Evolutionary conservation across 176 grass and related monocot species (phyloP), one percentile per base, ranked within the genome.

Genomic region (Chloris gayana): DNA sequence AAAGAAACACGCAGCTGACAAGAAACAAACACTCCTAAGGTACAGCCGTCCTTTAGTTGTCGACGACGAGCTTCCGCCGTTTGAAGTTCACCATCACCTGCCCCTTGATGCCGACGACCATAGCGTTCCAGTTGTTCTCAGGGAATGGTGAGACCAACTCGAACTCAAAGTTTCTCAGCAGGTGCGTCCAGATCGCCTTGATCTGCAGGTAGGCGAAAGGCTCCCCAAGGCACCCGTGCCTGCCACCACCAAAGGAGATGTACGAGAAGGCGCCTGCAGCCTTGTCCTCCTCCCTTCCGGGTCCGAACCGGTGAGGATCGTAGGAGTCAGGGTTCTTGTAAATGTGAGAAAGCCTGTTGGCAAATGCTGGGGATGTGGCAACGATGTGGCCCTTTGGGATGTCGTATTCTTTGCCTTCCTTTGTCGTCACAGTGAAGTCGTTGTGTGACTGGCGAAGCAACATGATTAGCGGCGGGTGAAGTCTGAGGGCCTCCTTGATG

Each of bases 331-430:
- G 96, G 34, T 99, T 79, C 88, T 95, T 95, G 79, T 66, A 99
- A 75, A 99, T 93, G 72, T 95, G 83, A 39, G 92, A 76, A 2
- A 99, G 88, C 39, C 96, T 89, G 86, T 99, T 99, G 21, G 96
- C 96, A 4, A 99, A 95, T 24, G 88, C 42, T 0, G 96, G 96
- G 14, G 96, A 99, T 27, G 96, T 95, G 3, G 92, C 96, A 0
- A 99, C 96, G 0, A 99, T 99, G 78, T 99, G 96, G 74, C 96
- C 96, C 86, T 95, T 99, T 6, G 96, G 96, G 74, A 95, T 93
- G 72, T 91, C 92, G 14, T 70, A 93, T 78, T 86, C 96, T 71
- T 88, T 89, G 71, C 96, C 96, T 44, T 99, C 92, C 37, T 76
- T 95, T 0, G 92, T 99, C 19, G 84, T 91, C 51, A 95, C 96